phyloP scores from a whole-genome alignment of 345 rosid species.

The Isatis tinctoria region DNA sequence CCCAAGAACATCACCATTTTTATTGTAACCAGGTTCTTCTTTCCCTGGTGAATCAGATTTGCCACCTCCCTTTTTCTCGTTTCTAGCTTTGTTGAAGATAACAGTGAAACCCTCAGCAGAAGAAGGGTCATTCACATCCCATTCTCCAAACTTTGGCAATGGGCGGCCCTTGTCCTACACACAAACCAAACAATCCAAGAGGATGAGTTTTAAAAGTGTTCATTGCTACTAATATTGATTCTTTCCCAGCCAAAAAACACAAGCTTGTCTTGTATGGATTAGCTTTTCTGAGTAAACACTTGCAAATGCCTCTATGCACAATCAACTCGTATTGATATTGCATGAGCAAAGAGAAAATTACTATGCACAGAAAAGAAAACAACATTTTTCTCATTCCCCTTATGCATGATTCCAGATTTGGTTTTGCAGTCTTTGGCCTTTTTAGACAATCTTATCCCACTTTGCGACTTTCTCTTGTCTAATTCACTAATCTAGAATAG shows the following conservation, averaged over 20 bases:
- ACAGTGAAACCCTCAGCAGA: slow-evolving; percentile 60
- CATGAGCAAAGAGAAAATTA: background rate
- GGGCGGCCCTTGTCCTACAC: slow-evolving; percentile 50
- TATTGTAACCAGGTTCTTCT: slow-evolving; percentile 35
- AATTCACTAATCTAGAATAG: background rate
- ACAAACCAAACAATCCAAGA: background rate
- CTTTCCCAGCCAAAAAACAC: background rate
- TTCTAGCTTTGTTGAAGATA: slow-evolving; percentile 58
- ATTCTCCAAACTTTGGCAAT: slow-evolving; percentile 58
- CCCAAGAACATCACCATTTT: slow-evolving; percentile 41
- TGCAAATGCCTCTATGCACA: background rate
- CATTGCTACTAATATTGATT: background rate
- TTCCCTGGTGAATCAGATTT: slow-evolving; percentile 40
- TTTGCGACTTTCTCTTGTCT: background rate
- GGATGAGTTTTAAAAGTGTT: background rate
- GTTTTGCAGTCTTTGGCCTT: background rate
- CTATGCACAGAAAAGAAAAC: background rate
- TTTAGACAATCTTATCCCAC: background rate
- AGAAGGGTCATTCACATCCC: slow-evolving; percentile 60
- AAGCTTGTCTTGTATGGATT: background rate
- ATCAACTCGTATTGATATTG: background rate
- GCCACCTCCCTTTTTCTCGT: slow-evolving; percentile 51
- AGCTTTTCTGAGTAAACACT: background rate
- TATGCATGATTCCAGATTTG: background rate
- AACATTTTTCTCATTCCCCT: background rate